Evolutionary conservation across 2,329 filamentous ascomycete genomes (phyloP).

Genomic region (Botrytis deweyae): DNA sequence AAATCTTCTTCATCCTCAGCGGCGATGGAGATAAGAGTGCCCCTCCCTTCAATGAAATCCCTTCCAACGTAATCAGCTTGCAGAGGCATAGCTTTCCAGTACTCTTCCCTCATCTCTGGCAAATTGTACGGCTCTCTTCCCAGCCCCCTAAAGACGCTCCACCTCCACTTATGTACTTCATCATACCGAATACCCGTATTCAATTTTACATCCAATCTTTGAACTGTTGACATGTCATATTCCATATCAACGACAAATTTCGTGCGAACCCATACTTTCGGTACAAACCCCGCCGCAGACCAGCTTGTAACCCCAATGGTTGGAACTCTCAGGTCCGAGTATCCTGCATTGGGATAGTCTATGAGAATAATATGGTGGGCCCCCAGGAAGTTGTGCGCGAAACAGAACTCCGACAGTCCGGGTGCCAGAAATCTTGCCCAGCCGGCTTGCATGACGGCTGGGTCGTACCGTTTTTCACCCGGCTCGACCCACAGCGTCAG

Average conservation of each 20-base stretch:
- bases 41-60: neutral
- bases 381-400: neutral
- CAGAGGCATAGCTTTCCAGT: neutral
- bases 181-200: accelerated
- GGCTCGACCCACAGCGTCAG: accelerated
- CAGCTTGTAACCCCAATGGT: neutral
- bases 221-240: neutral
- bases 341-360: neutral
- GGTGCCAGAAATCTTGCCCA: neutral
- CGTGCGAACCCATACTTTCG: neutral
- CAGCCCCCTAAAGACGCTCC: neutral
- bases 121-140: neutral
- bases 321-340: neutral
- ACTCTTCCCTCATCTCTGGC: neutral
- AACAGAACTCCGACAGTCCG: neutral
- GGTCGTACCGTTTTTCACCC: neutral
- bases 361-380: neutral
- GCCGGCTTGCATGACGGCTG: neutral
- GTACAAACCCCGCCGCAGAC: neutral
- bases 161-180: neutral
- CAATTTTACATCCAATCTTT: neutral
- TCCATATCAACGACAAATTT: neutral
- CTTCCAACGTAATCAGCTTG: accelerated
- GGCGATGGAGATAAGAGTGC: accelerated
- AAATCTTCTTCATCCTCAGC: neutral